Percentiles rank a stretch among this genome's conserved stretches.
These are phyloP conservation scores for Vigna reflexopilosa DNA, from an alignment of 306 rosid species.

Conservation along the genomic window DNA sequence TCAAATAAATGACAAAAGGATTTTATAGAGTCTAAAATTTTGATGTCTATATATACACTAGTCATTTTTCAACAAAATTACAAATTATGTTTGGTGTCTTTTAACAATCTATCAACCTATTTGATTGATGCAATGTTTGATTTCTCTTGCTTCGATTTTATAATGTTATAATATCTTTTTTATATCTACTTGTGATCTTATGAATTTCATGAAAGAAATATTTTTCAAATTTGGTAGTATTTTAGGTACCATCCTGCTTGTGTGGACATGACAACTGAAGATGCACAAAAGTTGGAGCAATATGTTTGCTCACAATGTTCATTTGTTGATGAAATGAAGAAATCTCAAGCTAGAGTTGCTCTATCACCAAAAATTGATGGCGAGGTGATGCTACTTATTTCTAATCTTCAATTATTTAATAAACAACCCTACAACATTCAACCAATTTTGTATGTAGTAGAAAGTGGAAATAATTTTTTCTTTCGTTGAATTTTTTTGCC, in stretches of 20 bases:
- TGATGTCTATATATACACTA: constrained; percentile 12
- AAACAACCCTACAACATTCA: too few species aligned
- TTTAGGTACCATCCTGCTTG: constrained; percentile 98
- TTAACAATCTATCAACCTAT: not conserved
- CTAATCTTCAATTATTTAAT: not conserved
- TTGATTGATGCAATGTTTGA: constrained; percentile 30
- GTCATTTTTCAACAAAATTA: not conserved
- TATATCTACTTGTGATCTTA: not conserved
- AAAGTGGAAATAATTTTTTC: not conserved
- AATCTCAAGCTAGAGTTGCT: constrained; percentile 57
- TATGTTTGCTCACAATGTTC: constrained; percentile 90
- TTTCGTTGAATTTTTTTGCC: not conserved
- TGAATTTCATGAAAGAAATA: constrained; percentile 39
- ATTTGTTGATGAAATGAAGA: constrained; percentile 70
- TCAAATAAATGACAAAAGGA: not conserved
- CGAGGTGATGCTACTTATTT: constrained; percentile 60
- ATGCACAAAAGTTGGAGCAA: constrained; percentile 81
- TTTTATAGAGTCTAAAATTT: constrained; percentile 2
- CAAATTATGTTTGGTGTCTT: not conserved
- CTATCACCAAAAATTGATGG: constrained; percentile 60
- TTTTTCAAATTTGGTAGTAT: constrained; percentile 19
- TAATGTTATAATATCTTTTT: constrained; percentile 8
- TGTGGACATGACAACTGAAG: constrained; percentile 85
- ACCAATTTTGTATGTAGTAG: not conserved
- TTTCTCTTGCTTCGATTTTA: not conserved